These are phyloP conservation scores for Malus sylvestris DNA, from an alignment of 306 rosid genomes.

Conservation along the genomic window DNA sequence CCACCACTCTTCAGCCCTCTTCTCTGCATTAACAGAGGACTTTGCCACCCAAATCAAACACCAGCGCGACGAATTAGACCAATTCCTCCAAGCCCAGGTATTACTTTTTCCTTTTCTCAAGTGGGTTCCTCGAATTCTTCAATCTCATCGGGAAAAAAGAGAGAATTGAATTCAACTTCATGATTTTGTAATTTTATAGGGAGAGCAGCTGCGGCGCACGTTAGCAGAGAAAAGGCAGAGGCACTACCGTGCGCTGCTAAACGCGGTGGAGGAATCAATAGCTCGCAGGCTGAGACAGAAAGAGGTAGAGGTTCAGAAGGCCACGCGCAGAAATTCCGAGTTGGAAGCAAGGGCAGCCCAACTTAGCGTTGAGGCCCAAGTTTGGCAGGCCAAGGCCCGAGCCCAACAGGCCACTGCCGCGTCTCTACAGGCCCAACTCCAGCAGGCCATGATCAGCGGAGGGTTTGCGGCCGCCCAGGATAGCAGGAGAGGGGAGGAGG, in stretches of 20 bases:
- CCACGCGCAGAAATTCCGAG: constrained; percentile 61
- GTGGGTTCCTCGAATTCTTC: background rate
- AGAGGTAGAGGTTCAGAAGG: constrained; percentile 59
- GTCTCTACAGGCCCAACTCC: constrained; percentile 64
- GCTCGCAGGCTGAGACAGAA: constrained; percentile 54
- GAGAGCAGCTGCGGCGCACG: constrained; percentile 55
- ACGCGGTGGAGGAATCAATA: constrained; percentile 56
- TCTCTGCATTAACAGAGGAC: constrained; percentile 50
- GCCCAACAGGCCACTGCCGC: constrained; percentile 69
- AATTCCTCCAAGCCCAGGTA: constrained; percentile 77
- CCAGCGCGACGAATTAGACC: constrained; percentile 65
- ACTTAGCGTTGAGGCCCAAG: constrained; percentile 57
- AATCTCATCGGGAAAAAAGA: background rate
- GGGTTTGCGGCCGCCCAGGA: constrained; percentile 25
- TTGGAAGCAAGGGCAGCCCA: constrained; percentile 82
- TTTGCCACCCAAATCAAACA: constrained; percentile 61
- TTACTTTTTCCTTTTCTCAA: constrained; percentile 1
- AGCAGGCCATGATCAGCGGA: constrained; percentile 52
- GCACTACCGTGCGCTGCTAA: constrained; percentile 53
- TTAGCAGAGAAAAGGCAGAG: constrained; percentile 61
- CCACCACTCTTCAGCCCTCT: constrained; percentile 33
- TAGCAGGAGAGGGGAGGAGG: constrained; percentile 22
- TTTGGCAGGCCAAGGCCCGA: constrained; percentile 78
- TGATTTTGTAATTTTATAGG: constrained; percentile 31
- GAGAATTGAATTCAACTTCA: background rate